Conservation (phyloP, 202 grass and related monocot species). For the Cymbopogon flexuosus region DNA sequence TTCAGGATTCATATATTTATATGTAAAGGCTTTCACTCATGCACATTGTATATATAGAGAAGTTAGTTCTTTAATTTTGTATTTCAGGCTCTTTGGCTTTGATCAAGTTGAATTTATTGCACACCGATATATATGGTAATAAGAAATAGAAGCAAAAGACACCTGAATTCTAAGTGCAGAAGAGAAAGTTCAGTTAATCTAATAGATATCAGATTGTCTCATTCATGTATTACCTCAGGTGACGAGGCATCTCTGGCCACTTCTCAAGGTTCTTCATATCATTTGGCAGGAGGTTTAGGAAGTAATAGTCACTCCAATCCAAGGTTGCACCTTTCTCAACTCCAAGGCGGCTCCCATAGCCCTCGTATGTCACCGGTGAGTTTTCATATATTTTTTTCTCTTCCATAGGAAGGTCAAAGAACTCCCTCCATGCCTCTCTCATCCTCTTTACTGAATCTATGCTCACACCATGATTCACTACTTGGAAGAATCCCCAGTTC, state of each 20-base stretch:
- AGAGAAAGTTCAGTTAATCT: neutral
- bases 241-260: neutral
- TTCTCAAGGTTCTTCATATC: slow-evolving; percentile 14
- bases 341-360: slow-evolving; percentile 71
- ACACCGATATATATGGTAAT: no score
- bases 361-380: slow-evolving; percentile 57
- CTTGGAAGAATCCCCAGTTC: slow-evolving; percentile 80
- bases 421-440: slow-evolving; percentile 55
- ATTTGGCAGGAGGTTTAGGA: slow-evolving; percentile 46
- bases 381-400: slow-evolving; percentile 52
- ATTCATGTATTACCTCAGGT: neutral
- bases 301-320: slow-evolving; percentile 74
- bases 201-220: neutral
- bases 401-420: slow-evolving; percentile 53
- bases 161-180: neutral
- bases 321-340: slow-evolving; percentile 59
- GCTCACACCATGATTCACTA: slow-evolving; percentile 56
- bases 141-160: neutral
- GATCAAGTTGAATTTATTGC: no score
- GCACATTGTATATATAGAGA: neutral
- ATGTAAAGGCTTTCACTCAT: neutral
- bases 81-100: no score
- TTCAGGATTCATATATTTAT: neutral
- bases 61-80: neutral
- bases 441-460: slow-evolving; percentile 31